phyloP scores from a whole-genome alignment of 371 early-diverging fungal species.

The Syncephalastrum sp. region DNA sequence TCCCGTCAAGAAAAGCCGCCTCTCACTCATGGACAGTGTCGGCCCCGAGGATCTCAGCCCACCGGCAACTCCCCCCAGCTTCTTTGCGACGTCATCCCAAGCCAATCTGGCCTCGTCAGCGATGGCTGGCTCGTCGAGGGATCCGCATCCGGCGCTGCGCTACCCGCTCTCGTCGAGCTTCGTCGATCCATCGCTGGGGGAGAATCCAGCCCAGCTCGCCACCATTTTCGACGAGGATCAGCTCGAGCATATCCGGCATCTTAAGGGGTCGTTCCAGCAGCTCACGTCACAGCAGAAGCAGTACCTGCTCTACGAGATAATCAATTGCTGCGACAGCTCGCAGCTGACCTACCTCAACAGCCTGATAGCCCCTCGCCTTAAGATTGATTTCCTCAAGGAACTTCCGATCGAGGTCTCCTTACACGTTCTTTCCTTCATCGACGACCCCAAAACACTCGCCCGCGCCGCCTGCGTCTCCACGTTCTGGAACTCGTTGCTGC shows the following conservation, averaged over 20 bases:
- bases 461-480: slow-evolving; percentile 73
- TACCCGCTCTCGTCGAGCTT: slow-evolving; percentile 4
- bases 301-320: slow-evolving; percentile 45
- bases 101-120: not conserved
- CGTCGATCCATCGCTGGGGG: slow-evolving; percentile 15
- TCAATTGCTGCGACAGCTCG: slow-evolving; percentile 55
- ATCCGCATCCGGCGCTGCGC: too few species aligned
- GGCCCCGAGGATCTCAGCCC: slow-evolving; percentile 44
- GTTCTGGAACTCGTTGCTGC: slow-evolving; percentile 74
- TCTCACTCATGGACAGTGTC: slow-evolving; percentile 26
- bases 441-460: slow-evolving; percentile 71
- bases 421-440: slow-evolving; percentile 66
- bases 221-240: slow-evolving; percentile 38
- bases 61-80: slow-evolving; percentile 51
- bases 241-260: slow-evolving; percentile 31
- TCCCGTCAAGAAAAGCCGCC: slow-evolving; percentile 13
- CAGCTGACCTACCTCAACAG: slow-evolving; percentile 58
- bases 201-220: slow-evolving; percentile 20
- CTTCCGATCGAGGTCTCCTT: slow-evolving; percentile 76
- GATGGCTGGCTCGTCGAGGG: too few species aligned
- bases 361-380: slow-evolving; percentile 63
- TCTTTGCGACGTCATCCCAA: slow-evolving; percentile 20
- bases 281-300: slow-evolving; percentile 41
- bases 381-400: slow-evolving; percentile 75
- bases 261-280: slow-evolving; percentile 48